Base-by-base conservation (phyloP, 495 filamentous ascomycete genomes). In the Lophium mytilinum region DNA sequence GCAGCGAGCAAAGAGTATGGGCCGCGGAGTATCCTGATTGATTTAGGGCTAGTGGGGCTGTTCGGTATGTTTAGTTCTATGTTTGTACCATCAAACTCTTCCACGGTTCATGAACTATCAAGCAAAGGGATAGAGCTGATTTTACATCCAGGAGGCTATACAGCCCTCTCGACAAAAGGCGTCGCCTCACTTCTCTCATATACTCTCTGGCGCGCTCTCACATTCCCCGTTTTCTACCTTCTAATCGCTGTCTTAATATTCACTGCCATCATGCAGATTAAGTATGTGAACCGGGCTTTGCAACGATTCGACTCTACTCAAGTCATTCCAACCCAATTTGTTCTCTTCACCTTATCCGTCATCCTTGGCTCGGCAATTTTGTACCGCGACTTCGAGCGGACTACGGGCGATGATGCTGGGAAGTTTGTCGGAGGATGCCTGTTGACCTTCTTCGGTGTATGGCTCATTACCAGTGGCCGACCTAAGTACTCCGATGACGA, bases 251-350 rank as follows among this genome's bases (percentile, higher is more conserved):
- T 97, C 42, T 80, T 98, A 14, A 73, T 92, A 7, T 82, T 72
- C 33, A 95, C 92, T 8, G 93, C 93, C 17, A 73, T 97, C 52
- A 87, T 96, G 81, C 93, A 98, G 71, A 89, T 98, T 60, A 89
- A 86, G 58, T 98, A 96, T 68, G 78, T 98, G 59, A 98, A 98
- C 73, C 89, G 90, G 48, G 91, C 93, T 1, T 75, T 98, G 17
- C 90, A 94, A 67, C 84, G 88, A 52, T 98, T 98, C 73, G 89
- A 96, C 69, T 92, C 91, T 0, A 98, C 93, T 0, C 89, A 95
- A 64, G 93, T 98, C 58, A 96, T 98, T 52, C 93, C 93, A 1
- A 89, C 89, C 11, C 93, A 98, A 66, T 98, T 98, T 62, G 93
- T 98, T 24, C 78, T 95, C 39, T 98, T 98, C 69, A 98, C 93